These are phyloP conservation scores for Prunus mira DNA, from an alignment of 306 rosid species.

Conservation along the genomic window DNA sequence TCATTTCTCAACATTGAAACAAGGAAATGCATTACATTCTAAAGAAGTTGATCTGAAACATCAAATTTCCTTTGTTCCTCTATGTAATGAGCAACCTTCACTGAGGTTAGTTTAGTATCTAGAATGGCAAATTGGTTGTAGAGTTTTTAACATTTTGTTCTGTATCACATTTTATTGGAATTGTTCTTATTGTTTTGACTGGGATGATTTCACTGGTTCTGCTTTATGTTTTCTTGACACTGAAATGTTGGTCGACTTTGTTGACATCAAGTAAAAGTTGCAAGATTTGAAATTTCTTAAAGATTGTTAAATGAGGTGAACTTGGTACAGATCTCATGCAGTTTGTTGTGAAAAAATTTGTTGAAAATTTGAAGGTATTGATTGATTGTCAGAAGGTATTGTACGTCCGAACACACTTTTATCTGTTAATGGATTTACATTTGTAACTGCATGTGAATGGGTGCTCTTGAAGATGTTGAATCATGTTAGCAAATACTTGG, in stretches of 20 bases:
- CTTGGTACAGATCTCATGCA: not conserved
- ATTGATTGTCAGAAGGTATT: not conserved
- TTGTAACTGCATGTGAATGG: not conserved
- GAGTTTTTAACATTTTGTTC: not conserved
- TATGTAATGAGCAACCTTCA: conserved; percentile 34
- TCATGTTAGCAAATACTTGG: not conserved
- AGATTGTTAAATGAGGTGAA: not conserved
- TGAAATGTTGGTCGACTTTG: not conserved
- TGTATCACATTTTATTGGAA: conserved; percentile 1
- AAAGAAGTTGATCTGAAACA: conserved; percentile 32
- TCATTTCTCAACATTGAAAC: conserved; percentile 26
- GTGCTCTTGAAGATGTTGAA: not conserved
- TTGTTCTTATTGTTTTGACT: not conserved
- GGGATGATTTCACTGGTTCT: not conserved
- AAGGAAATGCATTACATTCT: conserved; percentile 28
- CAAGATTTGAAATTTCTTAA: not conserved
- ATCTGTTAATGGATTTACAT: not conserved
- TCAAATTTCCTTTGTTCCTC: conserved; percentile 27
- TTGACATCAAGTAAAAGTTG: not conserved
- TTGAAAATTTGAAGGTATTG: not conserved
- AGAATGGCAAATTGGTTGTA: not conserved
- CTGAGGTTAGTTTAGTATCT: conserved; percentile 43
- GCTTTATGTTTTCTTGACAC: not conserved
- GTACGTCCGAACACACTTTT: not conserved
- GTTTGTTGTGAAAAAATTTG: not conserved